Base-by-base conservation (phyloP, 805 yeast genomes). In the Helenozyma baotianmanensis region DNA sequence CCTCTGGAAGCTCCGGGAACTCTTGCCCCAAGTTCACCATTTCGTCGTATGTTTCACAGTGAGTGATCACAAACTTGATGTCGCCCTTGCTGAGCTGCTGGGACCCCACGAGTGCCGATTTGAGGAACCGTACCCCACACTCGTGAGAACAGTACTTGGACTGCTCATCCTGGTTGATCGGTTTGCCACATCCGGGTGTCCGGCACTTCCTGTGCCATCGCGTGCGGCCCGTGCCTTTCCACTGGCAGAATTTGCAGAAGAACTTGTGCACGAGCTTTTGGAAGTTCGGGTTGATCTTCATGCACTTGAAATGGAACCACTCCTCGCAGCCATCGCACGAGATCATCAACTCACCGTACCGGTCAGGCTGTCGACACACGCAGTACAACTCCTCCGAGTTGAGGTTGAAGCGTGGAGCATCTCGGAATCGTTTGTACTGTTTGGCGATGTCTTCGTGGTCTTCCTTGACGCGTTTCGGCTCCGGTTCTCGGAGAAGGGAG, bases 311-410 rank as follows among this genome's bases (percentile, higher is more conserved):
- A 58, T 89, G 97, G 52, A 72, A 89, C 97, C 97, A 89, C 38
- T 86, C 96, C 50, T 87, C 96, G 58, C 97, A 89, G 5, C 86
- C 89, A 53, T 88, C 96, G 54, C 97, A 88, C 0, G 83, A 86
- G n/a, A 89, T 82, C 97, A 89, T 89, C 53, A 88, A 61, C 37
- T 76, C 80, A 2, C 69, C 70, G 2, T 89, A 92, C 38, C 72
- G 68, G 48, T 89, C 96, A 0, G 87, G 82, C 39, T 71, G 72
- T 23, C 92, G 69, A 54, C 97, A 88, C 0, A 80, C 59, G 53
- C 97, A 88, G 48, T 69, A 87, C 6, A 83, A 60, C 45, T 80
- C 85, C 42, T 80, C 83, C 14, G 80, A 66, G 44, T 72, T 64
- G 14, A 64, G 45, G 38, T 72, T 61, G 45, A 54, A 73, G 39